Base-by-base conservation (phyloP, 257 asterid species). In the Datura wrightii region DNA sequence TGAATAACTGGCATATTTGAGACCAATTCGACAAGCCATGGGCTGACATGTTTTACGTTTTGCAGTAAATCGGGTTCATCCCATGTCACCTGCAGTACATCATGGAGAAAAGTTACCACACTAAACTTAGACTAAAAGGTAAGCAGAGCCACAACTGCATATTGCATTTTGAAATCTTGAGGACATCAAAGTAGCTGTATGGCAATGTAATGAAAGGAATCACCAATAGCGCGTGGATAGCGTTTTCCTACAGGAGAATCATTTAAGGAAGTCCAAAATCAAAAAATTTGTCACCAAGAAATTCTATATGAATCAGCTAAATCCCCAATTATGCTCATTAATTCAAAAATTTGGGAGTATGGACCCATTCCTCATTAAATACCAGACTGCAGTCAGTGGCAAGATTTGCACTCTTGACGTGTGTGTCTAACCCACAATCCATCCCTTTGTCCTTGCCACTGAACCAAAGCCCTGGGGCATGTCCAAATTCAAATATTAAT, bases 21-120 rank as follows among this genome's bases (percentile, higher is more conserved):
- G 54, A 92, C 97, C 90, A 93, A 83, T 83, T 96, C 98, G 44
- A 94, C 96, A 59, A 94, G 94, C 99, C 99, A 96, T 11, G 99
- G 99, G 93, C 93, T 94, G 34, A 94, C 99, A 60, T 95, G 91
- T 91, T 92, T 96, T 86, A 96, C 98, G 39, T 93, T 94, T 79
- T 93, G 97, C 85, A 93, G 83, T 69, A 92, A 90, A 86, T 94
- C 98, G 5, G 99, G 97, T 86, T 96, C 99, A 82, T 96, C 99
- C 99, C 99, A 94, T 36, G 92, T 88, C 86, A 96, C 99, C 99
- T 96, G 89, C 63, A 90, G 53, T 59, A 74, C 16, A 79, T 37
- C 13, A 83, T 69, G 16, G n/a, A 62, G 74, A 36, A 84, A 76
- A 62, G 70, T 36, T 11, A 76, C 15, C 63, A 76, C 62, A 34